phyloP scores from a whole-genome alignment of 164 flowering plant species.

The Dillenia turbinata region DNA sequence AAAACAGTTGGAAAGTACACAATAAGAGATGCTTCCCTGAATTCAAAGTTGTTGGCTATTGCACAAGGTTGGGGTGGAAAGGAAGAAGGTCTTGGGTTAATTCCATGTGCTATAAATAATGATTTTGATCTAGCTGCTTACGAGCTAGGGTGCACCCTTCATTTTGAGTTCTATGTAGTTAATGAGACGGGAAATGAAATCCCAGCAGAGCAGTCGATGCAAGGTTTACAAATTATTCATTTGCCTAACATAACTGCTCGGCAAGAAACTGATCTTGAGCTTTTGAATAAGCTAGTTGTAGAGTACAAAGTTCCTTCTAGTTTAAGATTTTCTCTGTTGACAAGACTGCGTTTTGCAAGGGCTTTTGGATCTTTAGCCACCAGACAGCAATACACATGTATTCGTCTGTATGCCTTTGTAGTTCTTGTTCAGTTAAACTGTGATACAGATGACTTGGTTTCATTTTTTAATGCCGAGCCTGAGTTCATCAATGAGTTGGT shows the following conservation, averaged over 20 bases:
- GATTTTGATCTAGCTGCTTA: constrained; percentile 50
- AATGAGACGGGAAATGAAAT: constrained; percentile 34
- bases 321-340: constrained; percentile 76
- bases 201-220: constrained; percentile 20
- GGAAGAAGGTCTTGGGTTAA: constrained; percentile 90
- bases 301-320: constrained; percentile 65
- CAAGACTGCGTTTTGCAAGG: constrained; percentile 84
- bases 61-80: constrained; percentile 99
- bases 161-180: constrained; percentile 80
- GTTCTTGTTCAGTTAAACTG: constrained; percentile 82
- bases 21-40: constrained; percentile 60
- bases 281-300: constrained; percentile 55
- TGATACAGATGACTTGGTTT: constrained; percentile 64
- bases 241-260: constrained; percentile 40
- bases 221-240: constrained; percentile 80
- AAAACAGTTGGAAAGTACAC: constrained; percentile 69
- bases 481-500: constrained; percentile 88
- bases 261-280: constrained; percentile 66
- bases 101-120: constrained; percentile 59
- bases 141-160: constrained; percentile 74
- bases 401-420: constrained; percentile 82
- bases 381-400: constrained; percentile 75
- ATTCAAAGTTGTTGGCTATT: constrained; percentile 71
- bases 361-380: constrained; percentile 68
- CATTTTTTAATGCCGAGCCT: constrained; percentile 82